Evolutionary conservation across 1,139 yeast genomes (phyloP), one percentile per base, ranked within the genome.

Genomic region (Candida sp.): DNA sequence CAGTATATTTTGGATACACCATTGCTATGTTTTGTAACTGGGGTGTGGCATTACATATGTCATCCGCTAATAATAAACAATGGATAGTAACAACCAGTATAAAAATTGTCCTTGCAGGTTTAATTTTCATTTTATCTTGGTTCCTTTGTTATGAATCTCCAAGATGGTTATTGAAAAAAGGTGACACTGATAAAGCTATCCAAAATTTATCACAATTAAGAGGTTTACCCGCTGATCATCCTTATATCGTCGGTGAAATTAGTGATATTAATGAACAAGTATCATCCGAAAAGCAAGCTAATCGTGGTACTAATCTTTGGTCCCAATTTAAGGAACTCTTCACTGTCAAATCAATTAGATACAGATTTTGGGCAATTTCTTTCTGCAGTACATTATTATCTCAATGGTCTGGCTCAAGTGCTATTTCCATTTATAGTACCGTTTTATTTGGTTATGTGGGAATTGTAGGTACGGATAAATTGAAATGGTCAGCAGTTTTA

Each of bases 331-430:
- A 59, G 47, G 74, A 69, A 40, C 53, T 74, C 19, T 40, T 71
- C 36, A 39, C 56, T 3, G 65, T 58, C 40, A 64, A 51, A 46
- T 68, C 68, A 29, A 61, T 64, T 47, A 60, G 67, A 47, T 68
- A 71, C 55, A 62, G 76, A 52, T 69, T 79, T 53, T 56, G 74
- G 34, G 57, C 53, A 21, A 58, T 73, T 32, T 64, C 77, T 6
- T 55, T 69, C 29, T 49, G 63, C 36, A 63, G 77, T 11, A 79
- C 77, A 48, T 47, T 80, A 38, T 63, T 79, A 43, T 77, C 80
- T 35, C 84, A 79, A 58, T 76, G 82, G 74, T 66, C 79, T 33
- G 84, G 84, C 39, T 79, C 82, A 27, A 78, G 77, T 47, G 77
- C 82, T 3, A 64, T 78, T 39, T 77, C 81, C n/a, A 75, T 77